A percentile compares a stretch with the other conserved stretches of the same genome.
These are phyloP conservation scores for Scolecobasidium constrictum DNA, from an alignment of 2,329 filamentous ascomycete genomes.

Conservation along the genomic window DNA sequence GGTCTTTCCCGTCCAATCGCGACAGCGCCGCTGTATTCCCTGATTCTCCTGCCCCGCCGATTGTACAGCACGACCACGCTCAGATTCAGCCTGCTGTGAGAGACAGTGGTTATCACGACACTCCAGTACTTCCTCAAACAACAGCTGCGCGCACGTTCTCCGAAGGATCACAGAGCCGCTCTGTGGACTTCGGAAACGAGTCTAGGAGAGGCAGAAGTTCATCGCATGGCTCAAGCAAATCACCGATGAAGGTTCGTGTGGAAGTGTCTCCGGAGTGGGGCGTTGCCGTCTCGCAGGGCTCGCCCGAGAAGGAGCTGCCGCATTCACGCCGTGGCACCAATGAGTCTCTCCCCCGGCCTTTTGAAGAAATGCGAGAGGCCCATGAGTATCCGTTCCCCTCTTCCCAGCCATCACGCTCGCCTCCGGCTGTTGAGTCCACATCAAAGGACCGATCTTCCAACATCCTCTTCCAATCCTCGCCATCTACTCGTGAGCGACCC, in stretches of 20 bases:
- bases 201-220: neutral
- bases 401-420: neutral
- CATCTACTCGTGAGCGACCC: constrained; percentile 6
- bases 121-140: constrained; percentile 11
- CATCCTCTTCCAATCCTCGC: constrained; percentile 10
- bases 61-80: too few relatives aligned
- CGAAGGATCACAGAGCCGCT: too few relatives aligned
- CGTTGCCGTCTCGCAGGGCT: constrained; percentile 4
- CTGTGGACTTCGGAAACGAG: neutral
- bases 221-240: constrained; percentile 6
- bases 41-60: constrained; percentile 32
- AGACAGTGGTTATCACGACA: constrained; percentile 34
- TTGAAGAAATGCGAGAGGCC: neutral
- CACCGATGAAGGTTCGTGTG: constrained; percentile 11
- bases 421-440: constrained; percentile 8
- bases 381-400: constrained; percentile 4
- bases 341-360: neutral
- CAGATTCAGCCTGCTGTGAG: too few relatives aligned
- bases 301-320: neutral
- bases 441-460: constrained; percentile 10
- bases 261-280: constrained; percentile 15
- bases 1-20: constrained; percentile 28
- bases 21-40: constrained; percentile 34
- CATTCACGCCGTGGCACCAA: neutral
- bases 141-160: neutral